Percentiles rank a stretch among this genome's conserved stretches.
Conservation (phyloP, 495 filamentous ascomycete genomes). For the Copromyces sp. region DNA sequence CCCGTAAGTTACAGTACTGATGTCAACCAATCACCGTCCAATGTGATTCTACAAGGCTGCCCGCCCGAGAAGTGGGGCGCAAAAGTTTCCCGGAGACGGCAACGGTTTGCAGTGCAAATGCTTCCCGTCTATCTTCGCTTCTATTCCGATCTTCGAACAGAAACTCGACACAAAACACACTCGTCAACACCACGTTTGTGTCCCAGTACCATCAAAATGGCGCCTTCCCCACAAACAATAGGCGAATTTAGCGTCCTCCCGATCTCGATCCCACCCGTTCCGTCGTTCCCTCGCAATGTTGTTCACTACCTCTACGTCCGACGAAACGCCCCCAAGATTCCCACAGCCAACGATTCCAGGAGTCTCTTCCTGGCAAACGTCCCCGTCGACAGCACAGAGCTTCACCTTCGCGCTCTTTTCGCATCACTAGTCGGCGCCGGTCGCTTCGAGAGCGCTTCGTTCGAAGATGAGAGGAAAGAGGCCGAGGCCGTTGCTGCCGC, state of each 20-base stretch:
- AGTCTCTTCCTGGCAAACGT: conserved; percentile 82
- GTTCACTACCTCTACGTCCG: conserved; percentile 83
- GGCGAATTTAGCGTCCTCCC: conserved; percentile 43
- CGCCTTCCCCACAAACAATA: conserved; percentile 17
- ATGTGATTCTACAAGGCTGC: not conserved
- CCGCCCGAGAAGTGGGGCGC: not conserved
- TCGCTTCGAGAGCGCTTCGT: conserved; percentile 63
- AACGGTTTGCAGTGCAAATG: not conserved
- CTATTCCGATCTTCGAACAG: not conserved
- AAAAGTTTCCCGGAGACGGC: not conserved
- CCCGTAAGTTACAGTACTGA: too few relatives aligned
- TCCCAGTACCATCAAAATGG: conserved; percentile 18
- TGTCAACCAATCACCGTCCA: not conserved
- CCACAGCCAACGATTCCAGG: conserved; percentile 58
- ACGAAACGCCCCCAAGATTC: conserved; percentile 66
- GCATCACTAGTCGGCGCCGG: conserved; percentile 57
- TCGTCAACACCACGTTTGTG: not conserved
- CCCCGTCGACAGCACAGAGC: conserved; percentile 72
- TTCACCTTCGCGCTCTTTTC: conserved; percentile 67
- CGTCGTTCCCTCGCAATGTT: conserved; percentile 45
- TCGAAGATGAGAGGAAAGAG: conserved; percentile 44
- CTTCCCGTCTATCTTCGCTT: not conserved
- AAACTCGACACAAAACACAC: not conserved
- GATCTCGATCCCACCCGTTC: conserved; percentile 51
- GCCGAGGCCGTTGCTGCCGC: conserved; percentile 7